Conservation (phyloP, 2,329 filamentous ascomycete species). For the Aspergillus niger region DNA sequence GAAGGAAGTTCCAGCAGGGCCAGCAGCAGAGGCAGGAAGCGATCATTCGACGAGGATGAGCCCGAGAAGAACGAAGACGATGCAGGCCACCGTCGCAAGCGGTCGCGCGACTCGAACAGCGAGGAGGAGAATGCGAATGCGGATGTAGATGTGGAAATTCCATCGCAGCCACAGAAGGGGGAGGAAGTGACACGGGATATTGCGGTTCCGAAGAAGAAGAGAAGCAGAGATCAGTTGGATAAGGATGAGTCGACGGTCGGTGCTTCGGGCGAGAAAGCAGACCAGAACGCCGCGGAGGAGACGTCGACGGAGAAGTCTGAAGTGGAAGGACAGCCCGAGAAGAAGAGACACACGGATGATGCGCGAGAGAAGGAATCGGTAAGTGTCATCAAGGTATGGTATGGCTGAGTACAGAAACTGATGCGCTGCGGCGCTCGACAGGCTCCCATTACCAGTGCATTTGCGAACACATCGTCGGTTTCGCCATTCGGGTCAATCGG, state of each 20-base stretch:
- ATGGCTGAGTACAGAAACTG: background rate
- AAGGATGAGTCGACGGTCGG: conserved; percentile 32
- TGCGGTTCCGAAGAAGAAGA: conserved; percentile 46
- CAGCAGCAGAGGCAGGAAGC: conserved; percentile 35
- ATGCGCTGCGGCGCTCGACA: conserved; percentile 14
- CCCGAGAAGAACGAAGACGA: conserved; percentile 31
- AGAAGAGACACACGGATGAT: conserved; percentile 46
- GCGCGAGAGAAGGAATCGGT: conserved; percentile 40
- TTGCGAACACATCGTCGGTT: conserved; percentile 46
- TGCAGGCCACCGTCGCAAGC: conserved; percentile 40
- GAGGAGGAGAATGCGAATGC: conserved; percentile 24
- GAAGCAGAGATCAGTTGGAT: conserved; percentile 47
- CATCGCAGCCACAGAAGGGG: conserved; percentile 8
- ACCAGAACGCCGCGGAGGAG: conserved; percentile 14
- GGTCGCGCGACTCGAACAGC: conserved; percentile 46
- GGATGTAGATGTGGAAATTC: background rate
- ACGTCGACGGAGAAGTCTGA: conserved; percentile 18
- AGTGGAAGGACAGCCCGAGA: conserved; percentile 42
- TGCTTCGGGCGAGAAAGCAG: conserved; percentile 18
- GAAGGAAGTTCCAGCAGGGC: conserved; percentile 21
- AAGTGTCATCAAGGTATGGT: conserved; percentile 19
- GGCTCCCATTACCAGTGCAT: conserved; percentile 41
- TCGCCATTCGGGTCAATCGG: conserved; percentile 47
- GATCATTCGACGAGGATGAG: conserved; percentile 39
- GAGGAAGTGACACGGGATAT: conserved; percentile 26